These are phyloP conservation scores for Telopea speciosissima DNA, from an alignment of 177 flowering plant genomes.

Conservation along the genomic window DNA sequence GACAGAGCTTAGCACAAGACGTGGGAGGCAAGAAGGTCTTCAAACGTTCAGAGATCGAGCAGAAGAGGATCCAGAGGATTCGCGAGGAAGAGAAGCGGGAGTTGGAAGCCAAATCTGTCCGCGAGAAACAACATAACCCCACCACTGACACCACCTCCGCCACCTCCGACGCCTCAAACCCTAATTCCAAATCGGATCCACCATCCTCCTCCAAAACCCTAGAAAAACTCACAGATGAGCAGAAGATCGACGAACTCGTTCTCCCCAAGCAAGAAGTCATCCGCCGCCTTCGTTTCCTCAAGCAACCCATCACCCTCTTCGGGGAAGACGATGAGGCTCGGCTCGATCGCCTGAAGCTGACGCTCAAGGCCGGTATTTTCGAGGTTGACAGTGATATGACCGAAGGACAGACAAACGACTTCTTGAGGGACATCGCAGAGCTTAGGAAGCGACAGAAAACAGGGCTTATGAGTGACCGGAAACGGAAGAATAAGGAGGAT, in stretches of 20 bases:
- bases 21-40: conserved; percentile 60
- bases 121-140: conserved; percentile 18
- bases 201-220: conserved; percentile 33
- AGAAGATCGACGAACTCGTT: conserved; percentile 68
- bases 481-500: conserved; percentile 54
- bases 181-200: conserved; percentile 21
- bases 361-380: conserved; percentile 66
- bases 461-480: conserved; percentile 70
- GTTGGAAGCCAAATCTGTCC: conserved; percentile 57
- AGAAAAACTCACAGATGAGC: conserved; percentile 53
- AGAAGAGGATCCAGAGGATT: conserved; percentile 67
- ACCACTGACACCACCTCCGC: conserved; percentile 10
- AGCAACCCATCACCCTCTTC: conserved; percentile 86
- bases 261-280: conserved; percentile 81
- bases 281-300: conserved; percentile 79
- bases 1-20: conserved; percentile 48
- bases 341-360: conserved; percentile 67
- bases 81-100: conserved; percentile 79
- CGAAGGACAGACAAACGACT: conserved; percentile 97
- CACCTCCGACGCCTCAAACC: conserved; percentile 20
- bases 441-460: conserved; percentile 86
- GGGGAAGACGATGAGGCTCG: conserved; percentile 88
- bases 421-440: conserved; percentile 85
- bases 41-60: conserved; percentile 91
- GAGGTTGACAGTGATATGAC: conserved; percentile 96